Evolutionary conservation across 139 green algal genomes (phyloP), one percentile per base, ranked within the genome.

Genomic region (Chlorella sp.): DNA sequence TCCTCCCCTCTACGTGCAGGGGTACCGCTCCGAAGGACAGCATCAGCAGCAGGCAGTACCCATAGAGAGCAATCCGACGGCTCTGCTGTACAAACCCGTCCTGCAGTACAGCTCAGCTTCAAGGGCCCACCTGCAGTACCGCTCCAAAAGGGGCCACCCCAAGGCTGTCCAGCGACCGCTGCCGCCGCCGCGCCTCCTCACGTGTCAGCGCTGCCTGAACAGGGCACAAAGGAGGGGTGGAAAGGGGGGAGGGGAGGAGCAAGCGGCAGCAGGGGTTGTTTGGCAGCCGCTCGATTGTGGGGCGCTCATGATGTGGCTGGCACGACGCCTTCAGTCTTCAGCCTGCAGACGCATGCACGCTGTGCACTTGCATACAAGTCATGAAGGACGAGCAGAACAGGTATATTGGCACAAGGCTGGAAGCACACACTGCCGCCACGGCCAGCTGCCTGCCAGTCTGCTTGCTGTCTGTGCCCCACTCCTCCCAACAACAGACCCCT

Each of bases 121-220:
- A 71, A 9, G 24, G 64, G 16, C 42, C 0, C 30, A 68, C 79
- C 79, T 85, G 40, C 78, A 66, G 21, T 53, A 88, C 34, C 2
- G 21, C 1, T 1, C 21, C 42, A 87, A 97, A 96, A 60, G 91
- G 69, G 11, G 92, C 89, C 32, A 94, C 92, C 1, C 94, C 94
- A 1, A 98, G 91, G 1, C 30, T 81, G 37, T 96, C 92, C 21
- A 99, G 93, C 11, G 94, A 95, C 7, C 96, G 90, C 91, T 96
- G 95, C 53, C 97, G 92, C 60, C 90, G 88, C 16, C 79, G 57
- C 2, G 85, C 88, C 92, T 99, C 97, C 79, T 97, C 94, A 0
- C 92, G 76, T 0, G 96, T 98, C 30, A 98, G 91, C 1, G 91
- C 92, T 30, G 93, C 91, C 89, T 98, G 97, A 9, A 18, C 75